These are phyloP conservation scores for Komagataella pseudopastoris DNA, from an alignment of 805 yeast genomes.

Conservation along the genomic window DNA sequence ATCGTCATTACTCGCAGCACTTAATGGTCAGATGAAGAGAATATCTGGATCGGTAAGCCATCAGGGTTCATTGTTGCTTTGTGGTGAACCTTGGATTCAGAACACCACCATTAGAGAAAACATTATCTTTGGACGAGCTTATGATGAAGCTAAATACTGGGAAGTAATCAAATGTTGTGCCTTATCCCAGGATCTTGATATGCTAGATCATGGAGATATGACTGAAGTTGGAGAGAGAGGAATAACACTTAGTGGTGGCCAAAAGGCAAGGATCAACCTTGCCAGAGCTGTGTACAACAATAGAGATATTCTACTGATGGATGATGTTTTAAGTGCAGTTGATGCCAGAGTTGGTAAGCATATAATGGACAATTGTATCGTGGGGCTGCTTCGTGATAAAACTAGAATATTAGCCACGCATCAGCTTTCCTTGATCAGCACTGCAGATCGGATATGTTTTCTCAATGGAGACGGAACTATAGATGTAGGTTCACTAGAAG, in stretches of 20 bases:
- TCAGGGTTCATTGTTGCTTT: constrained; percentile 33
- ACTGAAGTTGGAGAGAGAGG: constrained; percentile 51
- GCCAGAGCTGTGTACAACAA: constrained; percentile 61
- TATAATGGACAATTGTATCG: constrained; percentile 44
- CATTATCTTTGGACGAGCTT: constrained; percentile 34
- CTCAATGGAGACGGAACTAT: constrained; percentile 52
- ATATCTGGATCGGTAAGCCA: constrained; percentile 31
- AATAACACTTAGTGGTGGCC: constrained; percentile 48
- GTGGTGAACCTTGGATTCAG: constrained; percentile 44
- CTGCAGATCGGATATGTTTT: constrained; percentile 60
- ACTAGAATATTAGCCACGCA: constrained; percentile 79
- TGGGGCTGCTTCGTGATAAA: constrained; percentile 38
- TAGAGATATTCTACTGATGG: constrained; percentile 43
- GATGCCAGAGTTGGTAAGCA: constrained; percentile 57
- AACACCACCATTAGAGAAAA: constrained; percentile 37
- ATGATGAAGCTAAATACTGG: constrained; percentile 25
- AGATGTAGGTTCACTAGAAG: constrained; percentile 46
- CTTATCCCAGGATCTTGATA: constrained; percentile 29
- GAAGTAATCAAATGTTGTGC: constrained; percentile 35
- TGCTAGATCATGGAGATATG: constrained; percentile 37
- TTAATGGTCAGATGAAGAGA: constrained; percentile 50
- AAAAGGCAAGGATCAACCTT: constrained; percentile 47
- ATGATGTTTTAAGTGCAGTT: constrained; percentile 59
- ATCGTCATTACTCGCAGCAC: constrained; percentile 47
- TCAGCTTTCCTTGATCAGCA: constrained; percentile 56